Evolutionary conservation across 2,329 filamentous ascomycete genomes (phyloP).

Genomic region (Ceratocystis colombiana): DNA sequence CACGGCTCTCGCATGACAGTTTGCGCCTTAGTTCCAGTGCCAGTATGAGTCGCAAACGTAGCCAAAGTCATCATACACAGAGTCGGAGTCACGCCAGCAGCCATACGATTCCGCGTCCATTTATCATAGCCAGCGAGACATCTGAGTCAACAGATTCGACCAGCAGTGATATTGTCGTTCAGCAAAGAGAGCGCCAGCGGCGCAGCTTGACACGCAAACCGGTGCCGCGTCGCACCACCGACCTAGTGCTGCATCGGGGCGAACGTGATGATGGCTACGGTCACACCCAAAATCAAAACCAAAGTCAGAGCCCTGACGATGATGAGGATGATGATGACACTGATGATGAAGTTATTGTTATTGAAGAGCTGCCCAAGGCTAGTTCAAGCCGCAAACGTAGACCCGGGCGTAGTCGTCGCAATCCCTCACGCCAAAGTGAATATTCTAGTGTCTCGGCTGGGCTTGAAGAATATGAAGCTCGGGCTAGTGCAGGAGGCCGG

Average conservation of each 20-base stretch:
- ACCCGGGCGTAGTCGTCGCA: conserved; percentile 2
- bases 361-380: conserved; percentile 7
- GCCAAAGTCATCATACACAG: background rate
- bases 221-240: background rate
- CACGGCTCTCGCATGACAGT: conserved; percentile 15
- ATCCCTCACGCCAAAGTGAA: conserved; percentile 18
- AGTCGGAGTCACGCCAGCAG: conserved; percentile 3
- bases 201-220: conserved; percentile 16
- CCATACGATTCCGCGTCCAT: background rate
- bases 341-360: conserved; percentile 17
- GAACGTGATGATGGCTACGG: background rate
- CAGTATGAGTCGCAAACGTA: background rate
- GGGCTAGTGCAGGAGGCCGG: background rate
- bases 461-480: conserved; percentile 12
- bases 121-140: conserved; percentile 8
- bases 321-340: background rate
- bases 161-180: conserved; percentile 19
- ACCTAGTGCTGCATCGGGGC: conserved; percentile 5
- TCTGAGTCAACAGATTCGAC: background rate
- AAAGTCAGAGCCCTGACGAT: background rate
- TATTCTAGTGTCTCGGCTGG: conserved; percentile 17
- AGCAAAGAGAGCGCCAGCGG: conserved; percentile 12
- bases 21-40: background rate
- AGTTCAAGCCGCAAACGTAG: background rate
- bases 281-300: background rate